Percentiles rank a stretch among this genome's conserved stretches.
Evolutionary conservation across 2,329 filamentous ascomycete species (phyloP).

Genomic region (Podosphaera fusca): DNA sequence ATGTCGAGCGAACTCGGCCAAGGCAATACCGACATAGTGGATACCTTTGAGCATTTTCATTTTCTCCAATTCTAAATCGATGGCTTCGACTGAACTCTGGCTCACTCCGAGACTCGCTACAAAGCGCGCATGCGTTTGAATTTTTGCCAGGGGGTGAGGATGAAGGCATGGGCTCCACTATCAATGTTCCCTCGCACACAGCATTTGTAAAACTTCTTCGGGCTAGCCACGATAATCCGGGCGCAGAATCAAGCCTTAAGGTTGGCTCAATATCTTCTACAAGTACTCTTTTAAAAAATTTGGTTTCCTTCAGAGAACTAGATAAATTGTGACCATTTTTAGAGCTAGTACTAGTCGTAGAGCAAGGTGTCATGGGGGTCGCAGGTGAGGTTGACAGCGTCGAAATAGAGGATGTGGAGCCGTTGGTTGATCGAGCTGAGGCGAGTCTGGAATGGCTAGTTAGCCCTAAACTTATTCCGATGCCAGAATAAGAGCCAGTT

Average conservation of each 20-base stretch:
- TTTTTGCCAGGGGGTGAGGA: constrained; percentile 23
- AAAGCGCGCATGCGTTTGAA: constrained; percentile 44
- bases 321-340: constrained; percentile 17
- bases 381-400: constrained; percentile 29
- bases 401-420: constrained; percentile 34
- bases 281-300: constrained; percentile 79
- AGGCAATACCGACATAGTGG: constrained; percentile 80
- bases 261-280: constrained; percentile 90
- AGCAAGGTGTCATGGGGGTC: constrained; percentile 34
- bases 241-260: constrained; percentile 66
- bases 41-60: constrained; percentile 67
- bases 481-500: constrained; percentile 40
- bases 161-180: constrained; percentile 68
- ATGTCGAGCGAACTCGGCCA: constrained; percentile 59
- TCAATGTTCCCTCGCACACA: constrained; percentile 62
- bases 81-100: constrained; percentile 54
- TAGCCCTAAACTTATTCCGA: constrained; percentile 22
- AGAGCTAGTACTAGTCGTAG: constrained; percentile 24
- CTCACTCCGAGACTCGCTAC: constrained; percentile 59
- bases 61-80: constrained; percentile 73
- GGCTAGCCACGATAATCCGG: constrained; percentile 81
- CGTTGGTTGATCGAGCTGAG: constrained; percentile 27
- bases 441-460: constrained; percentile 21
- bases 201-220: constrained; percentile 63
- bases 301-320: constrained; percentile 62